Evolutionary conservation across 106 monocot genomes (phyloP).

Genomic region (Cymbidium sinense): DNA sequence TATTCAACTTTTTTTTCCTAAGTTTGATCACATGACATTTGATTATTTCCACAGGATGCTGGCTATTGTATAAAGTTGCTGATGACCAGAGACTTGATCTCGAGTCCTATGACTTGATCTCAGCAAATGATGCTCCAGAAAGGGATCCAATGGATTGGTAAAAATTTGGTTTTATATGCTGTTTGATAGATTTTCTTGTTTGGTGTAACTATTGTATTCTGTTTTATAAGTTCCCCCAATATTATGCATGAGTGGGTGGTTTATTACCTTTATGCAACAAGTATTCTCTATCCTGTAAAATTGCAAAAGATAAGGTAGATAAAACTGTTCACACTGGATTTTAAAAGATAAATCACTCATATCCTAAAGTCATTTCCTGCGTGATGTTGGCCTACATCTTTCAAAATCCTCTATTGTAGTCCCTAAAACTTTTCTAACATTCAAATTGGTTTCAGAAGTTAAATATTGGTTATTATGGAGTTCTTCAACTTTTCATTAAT

Average conservation of each 20-base stretch:
- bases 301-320: background rate
- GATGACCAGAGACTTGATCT: conserved; percentile 46
- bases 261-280: background rate
- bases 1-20: background rate
- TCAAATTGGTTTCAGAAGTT: too few species aligned
- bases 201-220: background rate
- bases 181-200: background rate
- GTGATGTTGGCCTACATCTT: too few species aligned
- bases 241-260: background rate
- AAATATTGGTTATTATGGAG: too few species aligned
- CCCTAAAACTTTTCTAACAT: too few species aligned
- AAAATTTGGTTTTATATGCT: background rate
- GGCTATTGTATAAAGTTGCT: conserved; percentile 62
- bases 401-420: too few species aligned
- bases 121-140: conserved; percentile 93
- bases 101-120: conserved; percentile 66
- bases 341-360: too few species aligned
- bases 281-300: background rate
- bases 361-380: too few species aligned
- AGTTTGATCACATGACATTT: background rate
- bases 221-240: background rate
- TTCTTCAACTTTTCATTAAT: too few species aligned
- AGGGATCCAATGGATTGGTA: conserved; percentile 91
- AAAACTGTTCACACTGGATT: too few species aligned
- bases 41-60: conserved; percentile 55